Evolutionary conservation across 192 early-diverging fungal genomes (phyloP).

Genomic region (Backusella westeae): DNA sequence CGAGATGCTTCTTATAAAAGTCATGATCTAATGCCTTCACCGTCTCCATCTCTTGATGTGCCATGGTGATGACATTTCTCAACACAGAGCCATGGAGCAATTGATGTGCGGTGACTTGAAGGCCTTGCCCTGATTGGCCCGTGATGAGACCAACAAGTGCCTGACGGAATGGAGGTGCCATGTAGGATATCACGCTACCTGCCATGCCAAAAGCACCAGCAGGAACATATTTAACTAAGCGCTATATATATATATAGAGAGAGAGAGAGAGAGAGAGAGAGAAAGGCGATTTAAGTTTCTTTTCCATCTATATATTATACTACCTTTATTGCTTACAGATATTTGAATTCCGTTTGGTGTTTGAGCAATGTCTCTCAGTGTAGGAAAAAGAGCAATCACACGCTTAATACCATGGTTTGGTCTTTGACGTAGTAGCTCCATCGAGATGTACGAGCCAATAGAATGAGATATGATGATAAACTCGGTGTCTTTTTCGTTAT

Average conservation of each 20-base stretch:
- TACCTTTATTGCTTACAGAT: conserved; percentile 32
- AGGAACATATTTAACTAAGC: conserved; percentile 31
- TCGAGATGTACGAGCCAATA: conserved; percentile 61
- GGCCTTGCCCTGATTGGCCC: conserved; percentile 38
- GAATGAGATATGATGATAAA: conserved; percentile 67
- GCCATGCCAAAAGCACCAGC: conserved; percentile 11
- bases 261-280: background rate
- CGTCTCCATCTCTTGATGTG: conserved; percentile 68
- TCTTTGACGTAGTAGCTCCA: conserved; percentile 55
- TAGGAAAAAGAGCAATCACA: conserved; percentile 76
- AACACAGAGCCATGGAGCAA: conserved; percentile 63
- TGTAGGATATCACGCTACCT: conserved; percentile 28
- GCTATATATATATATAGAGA: background rate
- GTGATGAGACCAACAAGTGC: conserved; percentile 36
- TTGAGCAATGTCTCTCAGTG: conserved; percentile 71
- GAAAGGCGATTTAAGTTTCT: background rate
- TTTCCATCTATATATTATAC: no score
- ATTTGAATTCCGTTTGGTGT: conserved; percentile 72
- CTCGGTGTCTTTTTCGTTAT: conserved; percentile 42
- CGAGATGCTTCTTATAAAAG: conserved; percentile 51
- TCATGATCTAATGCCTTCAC: conserved; percentile 67
- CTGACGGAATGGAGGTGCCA: conserved; percentile 39
- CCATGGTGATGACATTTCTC: conserved; percentile 68
- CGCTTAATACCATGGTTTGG: conserved; percentile 62
- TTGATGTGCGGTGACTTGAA: conserved; percentile 61